A percentile compares a stretch with the other conserved stretches of the same genome.
Evolutionary conservation across 2,329 filamentous ascomycete genomes (phyloP).

Genomic region (Dactylonectria estremocensis): DNA sequence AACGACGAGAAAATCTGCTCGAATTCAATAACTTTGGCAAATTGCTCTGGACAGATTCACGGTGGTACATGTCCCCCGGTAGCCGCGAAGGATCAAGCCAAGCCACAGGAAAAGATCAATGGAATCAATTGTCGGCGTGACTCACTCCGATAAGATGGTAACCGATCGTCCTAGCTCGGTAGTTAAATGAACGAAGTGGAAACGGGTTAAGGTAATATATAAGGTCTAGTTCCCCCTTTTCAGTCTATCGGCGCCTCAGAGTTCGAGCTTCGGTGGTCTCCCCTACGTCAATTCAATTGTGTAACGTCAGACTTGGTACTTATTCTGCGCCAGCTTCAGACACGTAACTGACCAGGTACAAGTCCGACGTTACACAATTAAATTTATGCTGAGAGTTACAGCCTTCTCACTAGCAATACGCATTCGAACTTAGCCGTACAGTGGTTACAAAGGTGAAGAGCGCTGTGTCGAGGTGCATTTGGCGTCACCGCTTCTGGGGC

Average conservation of each 20-base stretch:
- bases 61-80: conserved; percentile 12
- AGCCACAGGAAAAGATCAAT: background rate
- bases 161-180: background rate
- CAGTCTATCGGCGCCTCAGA: background rate
- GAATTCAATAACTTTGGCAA: background rate
- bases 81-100: conserved; percentile 1
- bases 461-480: conserved; percentile 1
- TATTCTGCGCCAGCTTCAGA: no score
- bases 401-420: no score
- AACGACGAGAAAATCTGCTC: background rate
- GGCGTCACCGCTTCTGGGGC: conserved; percentile 4
- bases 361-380: no score
- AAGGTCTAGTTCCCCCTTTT: background rate
- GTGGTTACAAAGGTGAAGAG: no score
- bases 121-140: conserved; percentile 1
- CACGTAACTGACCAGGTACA: no score
- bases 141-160: background rate
- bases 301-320: no score
- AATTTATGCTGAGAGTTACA: no score
- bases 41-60: conserved; percentile 6
- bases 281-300: no score
- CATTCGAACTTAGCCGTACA: no score
- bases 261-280: no score
- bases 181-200: background rate
- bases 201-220: background rate